Evolutionary conservation across 129 eudicot genomes (phyloP), one percentile per base, ranked within the genome.

Genomic region (Ambrosia trifida): DNA sequence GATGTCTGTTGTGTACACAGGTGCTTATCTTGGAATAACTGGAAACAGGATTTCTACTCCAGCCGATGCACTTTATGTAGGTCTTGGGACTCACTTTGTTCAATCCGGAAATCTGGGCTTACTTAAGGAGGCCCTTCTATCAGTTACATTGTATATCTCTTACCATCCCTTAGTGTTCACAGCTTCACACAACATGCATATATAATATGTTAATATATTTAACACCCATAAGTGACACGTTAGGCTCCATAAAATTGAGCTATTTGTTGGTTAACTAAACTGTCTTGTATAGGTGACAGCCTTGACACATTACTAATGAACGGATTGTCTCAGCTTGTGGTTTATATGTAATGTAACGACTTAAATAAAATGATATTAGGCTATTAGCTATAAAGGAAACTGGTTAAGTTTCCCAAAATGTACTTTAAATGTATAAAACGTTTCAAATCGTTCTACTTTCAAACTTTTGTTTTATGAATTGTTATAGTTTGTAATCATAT

Each of bases 11-110:
- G 35, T 68, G 79, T 31, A 72, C 87, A 89, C 87, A 94, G 98
- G 98, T 81, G 85, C 97, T 38, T 94, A 87, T 75, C 97, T 94
- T 82, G 98, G 97, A 78, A 74, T 94, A 84, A 94, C 97, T 3
- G 98, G 98, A 57, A 89, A 73, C 83, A 85, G 96, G 77, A 77
- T 94, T 16, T 82, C 98, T 65, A 87, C 85, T 8, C 93, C 97
- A 69, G 93, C 96, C 36, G 98, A 94, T 79, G 98, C 96, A 70
- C 86, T 94, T 58, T 94, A 70, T 68, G 98, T 78, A 61, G 96
- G 98, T 50, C 91, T 94, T 24, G 98, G 97, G 57, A 85, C 98
- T 24, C 98, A 94, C 61, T 94, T 83, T 69, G 87, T 94, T 32
- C 91, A 85, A 45, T 89, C 96, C 47, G 96, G 78, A 53, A 84